Evolutionary conservation across 805 yeast genomes (phyloP), one percentile per base, ranked within the genome.

Genomic region (Pichia kluyveri): DNA sequence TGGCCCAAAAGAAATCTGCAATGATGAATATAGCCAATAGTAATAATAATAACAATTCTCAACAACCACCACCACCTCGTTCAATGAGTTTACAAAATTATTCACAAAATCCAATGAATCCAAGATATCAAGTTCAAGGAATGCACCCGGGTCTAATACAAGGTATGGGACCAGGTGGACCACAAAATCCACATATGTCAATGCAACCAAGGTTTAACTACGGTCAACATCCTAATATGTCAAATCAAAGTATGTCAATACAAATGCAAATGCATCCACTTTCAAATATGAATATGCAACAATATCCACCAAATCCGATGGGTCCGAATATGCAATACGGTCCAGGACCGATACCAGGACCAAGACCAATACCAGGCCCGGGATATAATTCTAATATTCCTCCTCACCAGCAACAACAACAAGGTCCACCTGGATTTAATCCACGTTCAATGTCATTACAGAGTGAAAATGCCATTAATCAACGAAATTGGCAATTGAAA

Each of bases 1-100:
- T 82, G 43, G 79, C 77, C 5, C 82, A 79, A 59, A 83, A 80
- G 68, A 85, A 85, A 59, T 58, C 73, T 60, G 76, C 77, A 19
- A 67, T 67, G 12, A 38, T 54, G 28, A 43, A 60, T 54, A 5
- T 66, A 56, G 52, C 72, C 66, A 38, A 18, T 43, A 40, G 38
- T 40, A 41, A 41, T 52, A 48, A 27, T 50, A 31, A 49, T 44
- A 12, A 37, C 38, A 40, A 42, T 19, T 2, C 4, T 19, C 48
- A 27, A 27, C 49, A 36, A 50, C 49, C n/a, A 38, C 43, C 26
- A 19, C 12, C 60, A 11, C 69, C 70, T 11, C 56, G 75, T 39
- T 56, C 73, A 17, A 68, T 68, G 68, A 62, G 67, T 51, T 47
- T 66, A 17, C 62, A 60, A 48, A 42, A 17, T 39, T 41, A 11